phyloP scores from a whole-genome alignment of 2,329 filamentous ascomycete species.

The Pseudogymnoascus sp. region DNA sequence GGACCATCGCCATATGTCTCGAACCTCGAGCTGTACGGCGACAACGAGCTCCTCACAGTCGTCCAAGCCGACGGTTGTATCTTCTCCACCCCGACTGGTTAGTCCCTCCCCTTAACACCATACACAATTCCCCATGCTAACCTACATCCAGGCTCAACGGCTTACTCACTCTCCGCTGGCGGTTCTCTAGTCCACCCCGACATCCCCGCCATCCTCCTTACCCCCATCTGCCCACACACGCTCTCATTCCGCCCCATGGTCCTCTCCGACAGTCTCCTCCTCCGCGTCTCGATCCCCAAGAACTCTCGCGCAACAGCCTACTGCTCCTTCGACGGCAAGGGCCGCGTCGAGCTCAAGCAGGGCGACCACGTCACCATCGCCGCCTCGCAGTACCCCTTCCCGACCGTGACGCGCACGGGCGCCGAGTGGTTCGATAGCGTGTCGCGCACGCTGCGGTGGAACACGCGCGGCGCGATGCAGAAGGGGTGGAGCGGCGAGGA shows the following conservation, averaged over 20 bases:
- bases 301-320: conserved; percentile 88
- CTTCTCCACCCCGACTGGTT: conserved; percentile 87
- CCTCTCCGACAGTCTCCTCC: conserved; percentile 84
- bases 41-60: conserved; percentile 88
- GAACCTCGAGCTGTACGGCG: conserved; percentile 90
- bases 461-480: conserved; percentile 82
- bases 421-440: conserved; percentile 98
- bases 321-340: conserved; percentile 96
- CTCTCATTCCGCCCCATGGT: conserved; percentile 97
- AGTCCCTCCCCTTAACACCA: conserved; percentile 15
- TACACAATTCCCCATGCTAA: background rate
- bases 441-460: conserved; percentile 86
- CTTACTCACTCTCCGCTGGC: conserved; percentile 91
- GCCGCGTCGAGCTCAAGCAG: conserved; percentile 82
- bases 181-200: conserved; percentile 94
- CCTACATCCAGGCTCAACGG: conserved; percentile 56
- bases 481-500: conserved; percentile 58
- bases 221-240: conserved; percentile 94
- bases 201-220: conserved; percentile 92
- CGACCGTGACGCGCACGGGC: conserved; percentile 81
- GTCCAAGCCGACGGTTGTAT: conserved; percentile 97
- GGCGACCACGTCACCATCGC: conserved; percentile 96
- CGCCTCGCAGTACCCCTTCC: conserved; percentile 93
- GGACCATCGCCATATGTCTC: conserved; percentile 96
- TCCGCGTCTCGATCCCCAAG: conserved; percentile 78